A percentile compares a stretch with the other conserved stretches of the same genome.
phyloP scores from a whole-genome alignment of 495 filamentous ascomycete genomes.

The Corynascus novoguineensis region DNA sequence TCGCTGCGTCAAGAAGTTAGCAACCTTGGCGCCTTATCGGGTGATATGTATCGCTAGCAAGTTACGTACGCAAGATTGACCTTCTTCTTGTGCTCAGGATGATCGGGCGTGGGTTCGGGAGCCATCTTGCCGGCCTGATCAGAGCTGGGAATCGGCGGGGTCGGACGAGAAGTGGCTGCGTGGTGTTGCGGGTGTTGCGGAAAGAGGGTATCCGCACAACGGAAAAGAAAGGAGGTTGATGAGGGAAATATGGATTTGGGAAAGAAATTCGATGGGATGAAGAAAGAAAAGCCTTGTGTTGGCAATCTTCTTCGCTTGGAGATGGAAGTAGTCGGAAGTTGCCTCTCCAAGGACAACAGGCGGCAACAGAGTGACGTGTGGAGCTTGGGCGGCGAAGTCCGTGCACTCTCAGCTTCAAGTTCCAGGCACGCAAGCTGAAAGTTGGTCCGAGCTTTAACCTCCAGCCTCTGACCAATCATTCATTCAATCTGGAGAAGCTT shows the following conservation, averaged over 20 bases:
- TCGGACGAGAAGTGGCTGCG: constrained; percentile 12
- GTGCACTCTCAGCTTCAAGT: constrained; percentile 26
- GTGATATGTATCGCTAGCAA: neutral
- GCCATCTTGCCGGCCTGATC: constrained; percentile 31
- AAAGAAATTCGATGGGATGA: constrained; percentile 4
- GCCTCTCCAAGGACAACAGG: constrained; percentile 15
- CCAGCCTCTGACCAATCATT: constrained; percentile 8
- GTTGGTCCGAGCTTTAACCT: constrained; percentile 19
- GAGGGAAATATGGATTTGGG: neutral
- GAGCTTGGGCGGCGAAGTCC: constrained; percentile 35
- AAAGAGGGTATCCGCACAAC: neutral
- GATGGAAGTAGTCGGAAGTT: constrained; percentile 2
- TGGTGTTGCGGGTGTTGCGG: constrained; percentile 5
- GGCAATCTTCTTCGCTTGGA: constrained; percentile 5
- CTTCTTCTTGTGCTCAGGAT: constrained; percentile 89
- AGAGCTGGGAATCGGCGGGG: constrained; percentile 18
- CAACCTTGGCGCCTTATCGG: neutral
- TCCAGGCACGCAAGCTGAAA: neutral
- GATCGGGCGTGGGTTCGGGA: constrained; percentile 32
- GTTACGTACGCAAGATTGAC: constrained; percentile 76
- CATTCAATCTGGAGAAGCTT: constrained; percentile 13
- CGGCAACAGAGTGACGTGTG: constrained; percentile 37
- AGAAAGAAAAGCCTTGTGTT: constrained; percentile 1
- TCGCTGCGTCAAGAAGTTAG: constrained; percentile 58
- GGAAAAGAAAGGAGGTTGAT: neutral